These are phyloP conservation scores for Teratosphaeria nubilosa DNA, from an alignment of 2,329 filamentous ascomycete genomes.

Conservation along the genomic window DNA sequence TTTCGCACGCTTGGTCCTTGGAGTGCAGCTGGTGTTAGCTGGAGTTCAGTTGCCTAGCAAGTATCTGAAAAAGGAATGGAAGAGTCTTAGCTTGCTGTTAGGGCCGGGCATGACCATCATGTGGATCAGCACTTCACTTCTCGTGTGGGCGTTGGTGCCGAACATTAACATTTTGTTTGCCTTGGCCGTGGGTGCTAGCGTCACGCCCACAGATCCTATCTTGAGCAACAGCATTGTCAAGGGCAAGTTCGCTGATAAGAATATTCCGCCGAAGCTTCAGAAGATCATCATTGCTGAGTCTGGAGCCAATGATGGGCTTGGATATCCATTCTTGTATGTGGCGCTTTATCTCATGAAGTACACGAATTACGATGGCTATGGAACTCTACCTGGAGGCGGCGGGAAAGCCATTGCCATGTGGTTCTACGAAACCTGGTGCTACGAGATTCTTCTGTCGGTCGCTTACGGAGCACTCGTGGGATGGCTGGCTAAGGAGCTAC, in stretches of 20 bases:
- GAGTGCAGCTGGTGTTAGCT: slow-evolving; percentile 80
- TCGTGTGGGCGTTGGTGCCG: slow-evolving; percentile 69
- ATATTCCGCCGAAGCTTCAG: slow-evolving; percentile 72
- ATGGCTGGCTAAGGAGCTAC: slow-evolving; percentile 68
- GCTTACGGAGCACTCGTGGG: slow-evolving; percentile 68
- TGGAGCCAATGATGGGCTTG: slow-evolving; percentile 79
- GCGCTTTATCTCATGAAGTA: slow-evolving; percentile 78
- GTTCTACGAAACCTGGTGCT: slow-evolving; percentile 79
- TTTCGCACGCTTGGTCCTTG: slow-evolving; percentile 78
- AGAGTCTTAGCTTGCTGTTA: slow-evolving; percentile 60
- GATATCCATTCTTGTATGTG: slow-evolving; percentile 81
- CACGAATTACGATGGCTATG: slow-evolving; percentile 47
- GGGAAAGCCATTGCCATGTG: slow-evolving; percentile 63
- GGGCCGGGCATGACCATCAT: slow-evolving; percentile 77
- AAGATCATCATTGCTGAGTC: slow-evolving; percentile 59
- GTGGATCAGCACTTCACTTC: slow-evolving; percentile 73
- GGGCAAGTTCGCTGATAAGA: slow-evolving; percentile 84
- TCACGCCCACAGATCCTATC: slow-evolving; percentile 87
- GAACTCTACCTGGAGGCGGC: slow-evolving; percentile 45
- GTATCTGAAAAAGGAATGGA: slow-evolving; percentile 72
- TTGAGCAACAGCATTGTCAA: slow-evolving; percentile 86
- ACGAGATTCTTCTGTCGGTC: slow-evolving; percentile 69
- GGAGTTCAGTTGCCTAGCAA: slow-evolving; percentile 79
- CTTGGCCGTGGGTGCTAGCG: slow-evolving; percentile 68
- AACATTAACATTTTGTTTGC: slow-evolving; percentile 65